Evolutionary conservation across 148 eudicot genomes (phyloP).

Genomic region (Cornus suecica): DNA sequence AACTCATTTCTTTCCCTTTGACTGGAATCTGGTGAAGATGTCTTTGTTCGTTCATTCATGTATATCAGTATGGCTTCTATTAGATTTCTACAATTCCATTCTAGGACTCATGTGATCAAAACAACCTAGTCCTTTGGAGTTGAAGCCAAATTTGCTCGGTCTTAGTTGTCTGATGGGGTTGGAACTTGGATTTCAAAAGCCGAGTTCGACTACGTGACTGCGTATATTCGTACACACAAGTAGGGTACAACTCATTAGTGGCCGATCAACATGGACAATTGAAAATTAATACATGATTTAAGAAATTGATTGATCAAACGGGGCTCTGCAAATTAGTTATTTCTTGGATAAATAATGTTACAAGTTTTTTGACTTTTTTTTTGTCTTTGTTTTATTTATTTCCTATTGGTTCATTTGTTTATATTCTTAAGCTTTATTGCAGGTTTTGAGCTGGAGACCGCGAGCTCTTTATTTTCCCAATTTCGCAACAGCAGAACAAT

Average conservation of each 20-base stretch:
- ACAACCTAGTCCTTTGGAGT: neutral
- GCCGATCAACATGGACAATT: neutral
- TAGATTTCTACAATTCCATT: neutral
- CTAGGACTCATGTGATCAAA: neutral
- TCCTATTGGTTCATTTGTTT: neutral
- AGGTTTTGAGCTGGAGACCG: conserved; percentile 78
- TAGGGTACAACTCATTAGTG: too few species aligned
- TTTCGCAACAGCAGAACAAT: conserved; percentile 61
- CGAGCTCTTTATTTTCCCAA: conserved; percentile 53
- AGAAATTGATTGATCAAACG: neutral
- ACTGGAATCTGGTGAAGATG: neutral
- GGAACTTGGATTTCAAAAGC: too few species aligned
- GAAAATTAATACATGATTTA: neutral
- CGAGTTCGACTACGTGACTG: too few species aligned
- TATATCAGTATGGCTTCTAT: neutral
- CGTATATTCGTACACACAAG: too few species aligned
- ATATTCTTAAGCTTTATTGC: conserved; percentile 13
- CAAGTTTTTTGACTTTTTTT: neutral
- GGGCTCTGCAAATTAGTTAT: neutral
- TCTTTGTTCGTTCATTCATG: neutral
- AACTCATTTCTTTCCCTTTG: too few species aligned
- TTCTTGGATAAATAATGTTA: neutral
- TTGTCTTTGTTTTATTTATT: neutral
- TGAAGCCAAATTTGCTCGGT: too few species aligned
- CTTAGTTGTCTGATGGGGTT: too few species aligned